Evolutionary conservation across 1,284 basidiomycete genomes (phyloP).

Genomic region (Phaffia rhodozyma): DNA sequence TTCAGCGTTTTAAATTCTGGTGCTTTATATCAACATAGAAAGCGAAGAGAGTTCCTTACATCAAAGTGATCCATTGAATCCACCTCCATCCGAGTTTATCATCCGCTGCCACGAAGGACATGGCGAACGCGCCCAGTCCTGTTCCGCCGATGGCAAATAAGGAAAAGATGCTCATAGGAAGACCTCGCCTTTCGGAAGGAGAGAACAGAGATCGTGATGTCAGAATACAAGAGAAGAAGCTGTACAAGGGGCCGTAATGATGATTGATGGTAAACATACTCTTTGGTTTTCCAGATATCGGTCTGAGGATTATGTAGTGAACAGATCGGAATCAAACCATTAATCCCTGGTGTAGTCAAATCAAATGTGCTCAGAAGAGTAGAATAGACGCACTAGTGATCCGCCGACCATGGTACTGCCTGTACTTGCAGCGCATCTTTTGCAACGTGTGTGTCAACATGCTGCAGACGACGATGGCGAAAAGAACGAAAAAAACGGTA

Average conservation of each 20-base stretch:
- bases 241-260: too few species aligned
- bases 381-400: slow-evolving; percentile 38
- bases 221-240: not conserved
- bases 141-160: slow-evolving; percentile 48
- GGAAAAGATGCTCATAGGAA: slow-evolving; percentile 59
- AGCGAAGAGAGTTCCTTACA: too few species aligned
- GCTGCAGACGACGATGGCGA: too few species aligned
- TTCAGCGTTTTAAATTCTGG: slow-evolving; percentile 32
- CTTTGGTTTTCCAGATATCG: slow-evolving; percentile 52
- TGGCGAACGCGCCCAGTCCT: slow-evolving; percentile 53
- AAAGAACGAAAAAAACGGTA: too few species aligned
- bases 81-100: slow-evolving; percentile 6
- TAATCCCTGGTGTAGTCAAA: not conserved
- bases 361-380: too few species aligned
- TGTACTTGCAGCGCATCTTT: slow-evolving; percentile 43
- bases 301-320: slow-evolving; percentile 27
- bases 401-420: slow-evolving; percentile 66
- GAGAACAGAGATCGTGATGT: not conserved
- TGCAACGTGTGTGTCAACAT: too few species aligned
- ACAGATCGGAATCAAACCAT: not conserved
- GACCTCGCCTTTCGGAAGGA: slow-evolving; percentile 43
- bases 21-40: not conserved
- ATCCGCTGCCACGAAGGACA: slow-evolving; percentile 58
- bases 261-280: slow-evolving; percentile 37
- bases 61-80: slow-evolving; percentile 4